Evolutionary conservation across 768 basidiomycete species (phyloP).

Genomic region (Trametes gibbosa): DNA sequence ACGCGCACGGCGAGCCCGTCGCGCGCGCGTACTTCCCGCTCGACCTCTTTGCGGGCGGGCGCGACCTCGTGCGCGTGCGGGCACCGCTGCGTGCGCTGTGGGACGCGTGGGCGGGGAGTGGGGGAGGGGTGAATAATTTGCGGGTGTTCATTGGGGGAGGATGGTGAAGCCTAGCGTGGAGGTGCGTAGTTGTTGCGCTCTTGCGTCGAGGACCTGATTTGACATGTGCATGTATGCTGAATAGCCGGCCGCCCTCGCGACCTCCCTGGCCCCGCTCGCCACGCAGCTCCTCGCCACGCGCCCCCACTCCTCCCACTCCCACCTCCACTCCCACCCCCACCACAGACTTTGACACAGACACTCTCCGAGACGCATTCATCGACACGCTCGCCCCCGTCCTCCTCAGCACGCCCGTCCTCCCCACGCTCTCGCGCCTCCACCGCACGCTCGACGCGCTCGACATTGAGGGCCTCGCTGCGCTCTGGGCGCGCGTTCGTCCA

Average conservation of each 20-base stretch:
- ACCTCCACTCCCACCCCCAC: too few species aligned
- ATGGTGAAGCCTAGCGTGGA: constrained; percentile 50
- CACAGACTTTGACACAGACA: too few species aligned
- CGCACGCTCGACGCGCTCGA: constrained; percentile 77
- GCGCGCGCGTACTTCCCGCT: constrained; percentile 76
- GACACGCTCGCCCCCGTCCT: constrained; percentile 47
- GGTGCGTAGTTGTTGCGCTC: constrained; percentile 28
- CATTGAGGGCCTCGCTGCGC: constrained; percentile 67
- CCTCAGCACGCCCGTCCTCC: constrained; percentile 50
- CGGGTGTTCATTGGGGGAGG: constrained; percentile 68
- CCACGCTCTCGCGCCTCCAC: constrained; percentile 59
- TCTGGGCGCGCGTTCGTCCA: constrained; percentile 24
- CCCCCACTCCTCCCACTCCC: too few species aligned
- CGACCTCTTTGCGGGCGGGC: constrained; percentile 86
- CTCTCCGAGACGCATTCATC: constrained; percentile 51
- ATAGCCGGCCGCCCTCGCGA: too few species aligned
- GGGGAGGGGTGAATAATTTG: constrained; percentile 76
- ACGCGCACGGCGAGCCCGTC: constrained; percentile 36
- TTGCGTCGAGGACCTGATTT: too few species aligned
- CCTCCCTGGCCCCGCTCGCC: constrained; percentile 23
- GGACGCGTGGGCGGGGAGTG: constrained; percentile 64
- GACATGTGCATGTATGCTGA: too few species aligned
- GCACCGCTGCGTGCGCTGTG: constrained; percentile 69
- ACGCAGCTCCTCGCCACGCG: constrained; percentile 12
- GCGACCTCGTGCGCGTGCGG: constrained; percentile 52